Conservation (phyloP, 164 flowering plant genomes). For the Chimonanthus praecox region DNA sequence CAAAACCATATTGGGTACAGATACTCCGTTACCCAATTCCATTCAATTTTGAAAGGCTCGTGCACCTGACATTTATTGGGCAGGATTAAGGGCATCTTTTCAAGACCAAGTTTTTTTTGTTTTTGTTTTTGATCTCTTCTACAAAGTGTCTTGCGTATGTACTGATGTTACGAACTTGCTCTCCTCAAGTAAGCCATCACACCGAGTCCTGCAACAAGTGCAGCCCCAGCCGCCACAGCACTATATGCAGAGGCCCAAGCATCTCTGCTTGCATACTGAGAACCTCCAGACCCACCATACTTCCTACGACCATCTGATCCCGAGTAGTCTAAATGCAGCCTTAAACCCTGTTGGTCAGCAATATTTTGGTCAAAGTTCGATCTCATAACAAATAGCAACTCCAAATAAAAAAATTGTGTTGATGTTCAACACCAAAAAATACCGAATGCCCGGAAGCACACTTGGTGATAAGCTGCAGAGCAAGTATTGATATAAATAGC, state of each 20-base stretch:
- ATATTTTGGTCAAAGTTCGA: conserved; percentile 4
- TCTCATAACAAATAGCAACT: background rate
- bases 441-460: no score
- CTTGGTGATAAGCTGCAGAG: no score
- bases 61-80: background rate
- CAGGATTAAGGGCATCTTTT: background rate
- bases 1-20: no score
- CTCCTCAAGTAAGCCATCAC: conserved; percentile 54
- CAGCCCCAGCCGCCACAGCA: conserved; percentile 54
- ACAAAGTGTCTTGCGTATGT: background rate
- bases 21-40: no score
- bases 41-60: no score
- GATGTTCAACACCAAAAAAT: no score
- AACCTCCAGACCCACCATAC: conserved; percentile 24
- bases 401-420: no score
- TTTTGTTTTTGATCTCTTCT: background rate
- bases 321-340: conserved; percentile 73
- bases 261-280: conserved; percentile 54
- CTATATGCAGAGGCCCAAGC: conserved; percentile 59
- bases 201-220: conserved; percentile 52
- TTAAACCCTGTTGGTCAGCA: conserved; percentile 54
- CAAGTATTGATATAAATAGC: no score
- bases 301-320: conserved; percentile 30
- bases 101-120: background rate
- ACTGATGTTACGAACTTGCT: conserved; percentile 23